Percentiles rank a stretch among this genome's conserved stretches.
Conservation (phyloP, 352 stramenopile genomes). For the Globisporangium cederbergense region DNA sequence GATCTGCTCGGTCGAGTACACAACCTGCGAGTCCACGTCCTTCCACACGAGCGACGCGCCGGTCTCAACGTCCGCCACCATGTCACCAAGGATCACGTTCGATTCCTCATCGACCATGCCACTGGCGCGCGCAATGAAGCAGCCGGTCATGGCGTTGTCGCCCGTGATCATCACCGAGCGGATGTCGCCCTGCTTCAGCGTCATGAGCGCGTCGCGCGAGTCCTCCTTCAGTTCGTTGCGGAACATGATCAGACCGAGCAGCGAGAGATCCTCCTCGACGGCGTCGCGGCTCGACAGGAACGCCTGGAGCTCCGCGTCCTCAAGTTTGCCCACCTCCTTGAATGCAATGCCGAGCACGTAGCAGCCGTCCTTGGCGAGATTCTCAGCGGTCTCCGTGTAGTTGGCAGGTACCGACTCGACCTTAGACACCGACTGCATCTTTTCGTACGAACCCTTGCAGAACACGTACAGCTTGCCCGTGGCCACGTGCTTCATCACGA, state of each 20-base stretch:
- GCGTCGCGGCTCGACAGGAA: constrained; percentile 62
- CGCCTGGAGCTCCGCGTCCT: constrained; percentile 30
- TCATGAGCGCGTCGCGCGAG: constrained; percentile 68
- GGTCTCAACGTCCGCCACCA: constrained; percentile 36
- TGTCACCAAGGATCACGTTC: constrained; percentile 61
- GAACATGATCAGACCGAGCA: constrained; percentile 88
- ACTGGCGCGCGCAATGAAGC: constrained; percentile 69
- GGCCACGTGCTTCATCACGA: constrained; percentile 69
- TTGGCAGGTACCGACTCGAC: constrained; percentile 54
- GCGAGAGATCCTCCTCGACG: constrained; percentile 66
- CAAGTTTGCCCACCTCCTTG: constrained; percentile 46
- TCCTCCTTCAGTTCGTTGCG: constrained; percentile 88
- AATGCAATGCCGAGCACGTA: constrained; percentile 87
- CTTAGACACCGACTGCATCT: constrained; percentile 62
- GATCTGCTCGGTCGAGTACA: constrained; percentile 50
- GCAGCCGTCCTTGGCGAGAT: constrained; percentile 72
- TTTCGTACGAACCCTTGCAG: constrained; percentile 90
- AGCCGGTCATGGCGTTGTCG: constrained; percentile 79
- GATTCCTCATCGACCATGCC: constrained; percentile 49
- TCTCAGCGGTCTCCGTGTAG: constrained; percentile 59
- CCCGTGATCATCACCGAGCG: constrained; percentile 87
- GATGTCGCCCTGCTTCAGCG: constrained; percentile 77
- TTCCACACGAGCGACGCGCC: constrained; percentile 50
- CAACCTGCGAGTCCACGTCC: constrained; percentile 54
- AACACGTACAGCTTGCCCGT: constrained; percentile 70